These are phyloP conservation scores for Anthostomella pinea DNA, from an alignment of 2,329 filamentous ascomycete genomes.

Conservation along the genomic window DNA sequence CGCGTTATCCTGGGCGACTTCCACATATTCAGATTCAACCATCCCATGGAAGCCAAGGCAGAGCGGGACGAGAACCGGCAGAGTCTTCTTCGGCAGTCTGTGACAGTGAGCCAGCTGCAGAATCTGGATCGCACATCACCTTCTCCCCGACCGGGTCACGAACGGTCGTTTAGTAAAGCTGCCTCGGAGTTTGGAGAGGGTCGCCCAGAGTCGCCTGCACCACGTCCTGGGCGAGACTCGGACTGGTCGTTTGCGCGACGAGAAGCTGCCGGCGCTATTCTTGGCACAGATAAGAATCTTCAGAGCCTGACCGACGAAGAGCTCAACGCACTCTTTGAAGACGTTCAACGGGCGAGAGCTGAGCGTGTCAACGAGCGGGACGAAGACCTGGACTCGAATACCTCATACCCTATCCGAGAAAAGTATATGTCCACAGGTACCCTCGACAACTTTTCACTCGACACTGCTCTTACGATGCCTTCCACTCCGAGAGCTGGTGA, in stretches of 20 bases:
- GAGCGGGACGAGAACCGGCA: conserved; percentile 85
- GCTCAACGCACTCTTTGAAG: conserved; percentile 87
- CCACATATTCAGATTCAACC: conserved; percentile 98
- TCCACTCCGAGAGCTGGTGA: conserved; percentile 82
- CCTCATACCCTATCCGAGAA: conserved; percentile 83
- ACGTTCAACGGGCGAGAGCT: conserved; percentile 84
- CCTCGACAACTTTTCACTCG: conserved; percentile 91
- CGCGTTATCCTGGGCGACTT: conserved; percentile 96
- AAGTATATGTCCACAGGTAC: conserved; percentile 96
- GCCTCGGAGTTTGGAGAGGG: conserved; percentile 77
- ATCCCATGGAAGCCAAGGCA: conserved; percentile 90
- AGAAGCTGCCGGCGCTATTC: conserved; percentile 87
- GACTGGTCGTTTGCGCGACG: conserved; percentile 93
- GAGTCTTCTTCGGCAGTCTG: conserved; percentile 81
- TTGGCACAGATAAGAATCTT: conserved; percentile 90
- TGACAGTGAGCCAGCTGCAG: conserved; percentile 60
- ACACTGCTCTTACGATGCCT: conserved; percentile 91
- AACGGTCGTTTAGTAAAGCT: conserved; percentile 74
- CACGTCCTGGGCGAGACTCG: conserved; percentile 70
- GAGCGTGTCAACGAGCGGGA: conserved; percentile 69
- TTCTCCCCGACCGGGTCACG: conserved; percentile 66
- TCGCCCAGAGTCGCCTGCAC: conserved; percentile 75
- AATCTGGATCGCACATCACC: conserved; percentile 55
- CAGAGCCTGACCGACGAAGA: conserved; percentile 89
- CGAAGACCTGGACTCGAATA: conserved; percentile 85